Base-by-base conservation (phyloP, 1,284 basidiomycete genomes). In the Polyporus tsugae region DNA sequence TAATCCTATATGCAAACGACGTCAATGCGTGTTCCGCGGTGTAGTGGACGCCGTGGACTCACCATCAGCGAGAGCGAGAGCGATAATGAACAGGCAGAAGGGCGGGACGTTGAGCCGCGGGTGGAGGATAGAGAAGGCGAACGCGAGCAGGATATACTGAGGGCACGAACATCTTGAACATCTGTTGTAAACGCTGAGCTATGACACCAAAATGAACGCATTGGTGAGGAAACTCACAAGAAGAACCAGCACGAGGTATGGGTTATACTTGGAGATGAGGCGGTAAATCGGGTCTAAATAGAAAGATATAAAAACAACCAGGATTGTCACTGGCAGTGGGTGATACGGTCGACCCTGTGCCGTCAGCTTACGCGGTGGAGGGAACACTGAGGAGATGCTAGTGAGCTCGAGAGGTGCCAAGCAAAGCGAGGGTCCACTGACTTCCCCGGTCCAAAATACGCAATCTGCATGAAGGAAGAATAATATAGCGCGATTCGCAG, bases 241-340 rank as follows among this genome's bases (percentile, higher is more conserved):
- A n/a, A 94, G 83, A 2, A 86, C 77, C 0, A 90, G 87, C 95
- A 96, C 95, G 63, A 93, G 85, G 79, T 95, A 96, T 0, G 95
- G 95, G 71, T 87, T 92, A 80, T 95, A 96, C 68, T 95, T 87
- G 0, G 95, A 93, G 69, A 96, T 91, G 17, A 96, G 84, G 5
- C 95, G 90, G 76, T 95, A 96, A 15, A 96, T 95, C 11, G 0
- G 95, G 95, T 92, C 94, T 17, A 96, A 85, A 78, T 96, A 96
- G 80, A 96, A 96, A 6, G 93, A 94, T 41, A 91, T 92, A 70
- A 57, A 41, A 52, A 7, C 33, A 52, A 52, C 22, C 3, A 29
- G 15, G 25, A 29, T 15, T 10, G 1, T 46, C 17, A 10, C 44
- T 25, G 7, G 13, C 17, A 10, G 52, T 25, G 7, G 13, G 83